These are phyloP conservation scores for Plasmodium vivax DNA, from an alignment of 169 alveolate species.

Conservation along the genomic window DNA sequence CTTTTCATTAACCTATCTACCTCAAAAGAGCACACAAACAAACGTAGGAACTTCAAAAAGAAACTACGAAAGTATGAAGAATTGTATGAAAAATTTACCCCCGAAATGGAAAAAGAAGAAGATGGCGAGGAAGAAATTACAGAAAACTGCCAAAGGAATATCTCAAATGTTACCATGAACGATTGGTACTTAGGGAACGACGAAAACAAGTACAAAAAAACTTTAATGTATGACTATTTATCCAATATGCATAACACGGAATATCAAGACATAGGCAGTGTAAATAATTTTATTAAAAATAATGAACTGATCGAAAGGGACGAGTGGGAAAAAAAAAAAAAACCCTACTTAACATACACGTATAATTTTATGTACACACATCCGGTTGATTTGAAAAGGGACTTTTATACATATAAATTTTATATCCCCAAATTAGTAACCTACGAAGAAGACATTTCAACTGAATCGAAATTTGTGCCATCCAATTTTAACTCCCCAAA, in stretches of 20 bases:
- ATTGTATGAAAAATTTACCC: conserved; percentile 53
- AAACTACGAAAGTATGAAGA: conserved; percentile 64
- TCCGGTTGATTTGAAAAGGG: background rate
- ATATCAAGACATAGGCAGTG: conserved; percentile 38
- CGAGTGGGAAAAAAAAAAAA: conserved; percentile 28
- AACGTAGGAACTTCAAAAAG: conserved; percentile 3
- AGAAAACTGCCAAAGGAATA: background rate
- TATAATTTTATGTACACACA: conserved; percentile 45
- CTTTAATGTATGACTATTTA: conserved; percentile 57
- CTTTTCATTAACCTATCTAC: conserved; percentile 14
- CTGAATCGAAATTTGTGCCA: conserved; percentile 62
- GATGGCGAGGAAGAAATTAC: conserved; percentile 7
- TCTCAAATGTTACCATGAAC: conserved; percentile 12
- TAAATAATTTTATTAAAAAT: conserved; percentile 65
- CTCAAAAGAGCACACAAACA: background rate
- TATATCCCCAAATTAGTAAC: conserved; percentile 57
- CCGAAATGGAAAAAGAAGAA: conserved; percentile 5
- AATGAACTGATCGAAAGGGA: conserved; percentile 54
- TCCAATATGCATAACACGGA: conserved; percentile 68
- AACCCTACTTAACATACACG: conserved; percentile 56
- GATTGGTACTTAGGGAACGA: conserved; percentile 54
- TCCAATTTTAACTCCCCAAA: conserved; percentile 47
- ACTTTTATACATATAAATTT: conserved; percentile 39
- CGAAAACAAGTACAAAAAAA: conserved; percentile 25
- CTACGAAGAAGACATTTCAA: conserved; percentile 74